Base-by-base conservation (phyloP, 23 red algal genomes). In the Gracilariopsis chorda region DNA sequence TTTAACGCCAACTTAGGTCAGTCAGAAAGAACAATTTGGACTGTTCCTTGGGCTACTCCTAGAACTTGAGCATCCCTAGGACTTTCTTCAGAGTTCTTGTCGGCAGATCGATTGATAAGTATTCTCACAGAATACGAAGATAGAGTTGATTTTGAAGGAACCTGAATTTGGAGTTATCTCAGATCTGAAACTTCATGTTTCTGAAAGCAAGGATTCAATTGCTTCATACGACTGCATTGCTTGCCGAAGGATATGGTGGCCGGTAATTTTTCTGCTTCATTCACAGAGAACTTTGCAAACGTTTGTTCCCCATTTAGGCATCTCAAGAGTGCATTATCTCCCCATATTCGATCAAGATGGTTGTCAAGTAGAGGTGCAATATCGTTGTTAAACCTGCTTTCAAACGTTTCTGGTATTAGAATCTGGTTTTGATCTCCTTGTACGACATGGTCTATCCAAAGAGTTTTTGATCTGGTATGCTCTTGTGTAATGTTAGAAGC, bases 361-460 rank as follows among this genome's bases (percentile, higher is more conserved):
- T 59, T 49, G 61, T 89, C 69, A 14, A 89, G 28, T 6, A 89
- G 49, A 34, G 85, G 85, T 55, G 85, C 85, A 17, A 89, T 69
- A 7, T 89, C 85, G n/a, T 36, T 35, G 60, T 89, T 89, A 28
- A 43, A 89, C 28, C 85, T 42, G 40, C 85, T 89, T 37, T 89
- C 85, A 78, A 89, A 89, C 25, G 70, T 77, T 52, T 89, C 85
- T 39, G 85, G 85, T 27, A 89, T 77, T 37, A 89, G 72, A 36
- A 89, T 58, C 48, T 42, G 85, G 46, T 63, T 78, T 19, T 73
- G 35, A 27, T 65, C 70, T 34, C 36, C 62, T 9, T 70, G 21
- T 3, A 89, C 85, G 49, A 89, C 41, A 19, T 89, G 85, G 34
- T 78, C 78, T 36, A 45, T 39, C 85, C 85, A 89, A 47, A 89